Evolutionary conservation across 441 rosid species (phyloP), one percentile per base, ranked within the genome.

Genomic region (Pelargonium australe): DNA sequence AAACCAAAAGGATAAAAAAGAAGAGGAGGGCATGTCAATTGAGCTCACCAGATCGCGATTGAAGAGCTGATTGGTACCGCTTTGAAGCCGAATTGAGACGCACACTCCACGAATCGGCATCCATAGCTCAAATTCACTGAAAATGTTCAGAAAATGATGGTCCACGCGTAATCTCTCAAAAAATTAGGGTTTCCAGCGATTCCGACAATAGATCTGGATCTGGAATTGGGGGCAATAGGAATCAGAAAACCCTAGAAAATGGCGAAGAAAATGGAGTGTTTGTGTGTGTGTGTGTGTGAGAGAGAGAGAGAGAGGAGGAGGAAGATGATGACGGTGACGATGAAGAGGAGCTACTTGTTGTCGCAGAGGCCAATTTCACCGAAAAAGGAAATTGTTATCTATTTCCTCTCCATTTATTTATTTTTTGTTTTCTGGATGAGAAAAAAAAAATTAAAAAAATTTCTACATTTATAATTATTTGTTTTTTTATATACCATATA

Each of bases 101-200:
- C 77, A 81, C 80, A 76, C 85, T 91, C 96, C 92, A 88, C 37
- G 97, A 87, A 75, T 95, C 96, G 76, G 90, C 88, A 72, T 95
- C 99, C 97, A 90, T 95, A 69, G 78, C 90, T 76, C 28, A 7
- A 57, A 19, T 57, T 57, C 62, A 17, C 62, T 7, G 62, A 16
- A 51, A 57, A 57, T 37, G 41, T 5, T 37, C 62, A 0, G 62
- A 16, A 51, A 57, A 57, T 37, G 41, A 37, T 6, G 62, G 28
- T 25, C 19, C 2, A 25, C 62, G 62, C 62, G 62, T 19, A 8
- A 14, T 6, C 62, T 57, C 62, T 57, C 20, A 19, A 17, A 2
- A 9, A 57, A 57, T 57, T 19, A 17, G 62, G 62, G 62, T 57
- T 57, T 57, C 11, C 28, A 19, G 28, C 62, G 62, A 55, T 55